These are phyloP conservation scores for slime mould (Dictyostelium discoideum) DNA, from an alignment of 78 protist species.

Conservation along the genomic window dicty_2.7 NC_007091.3:2215501-2216000, in stretches of 20 bases:
- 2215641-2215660: not conserved
- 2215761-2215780: not conserved
- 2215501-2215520: not conserved
- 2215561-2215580: not conserved
- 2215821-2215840: not conserved
- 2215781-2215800: not conserved
- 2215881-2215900: slow-evolving; percentile 9
- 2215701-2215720: not conserved
- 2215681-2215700: slow-evolving; percentile 3
- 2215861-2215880: too few relatives aligned
- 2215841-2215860: too few relatives aligned
- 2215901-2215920: slow-evolving; percentile 1
- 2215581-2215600: not conserved
- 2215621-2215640: not conserved
- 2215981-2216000: slow-evolving; percentile 7
- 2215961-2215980: not conserved
- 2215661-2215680: not conserved
- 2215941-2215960: not conserved
- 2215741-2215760: not conserved
- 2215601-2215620: not conserved
- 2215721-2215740: slow-evolving; percentile 7
- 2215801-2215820: not conserved
- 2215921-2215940: not conserved
- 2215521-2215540: not conserved
- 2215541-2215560: not conserved